Evolutionary conservation across 2,329 filamentous ascomycete genomes (phyloP), one percentile per base, ranked within the genome.

Genomic region (Exophiala dermatitidis): DNA sequence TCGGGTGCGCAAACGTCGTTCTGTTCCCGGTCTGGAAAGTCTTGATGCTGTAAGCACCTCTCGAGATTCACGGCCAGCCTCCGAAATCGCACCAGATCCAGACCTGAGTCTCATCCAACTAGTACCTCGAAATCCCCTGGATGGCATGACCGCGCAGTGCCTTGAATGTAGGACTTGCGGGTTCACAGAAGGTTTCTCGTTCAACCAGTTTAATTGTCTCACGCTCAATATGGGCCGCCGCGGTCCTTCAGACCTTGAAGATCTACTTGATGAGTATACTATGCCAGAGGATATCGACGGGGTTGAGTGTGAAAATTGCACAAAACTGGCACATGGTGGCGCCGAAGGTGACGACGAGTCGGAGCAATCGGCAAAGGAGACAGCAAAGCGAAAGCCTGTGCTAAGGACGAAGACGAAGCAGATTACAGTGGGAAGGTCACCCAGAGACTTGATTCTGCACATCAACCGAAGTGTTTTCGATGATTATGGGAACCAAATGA

Each of bases 191-290:
- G 90, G 90, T 1, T 76, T 96, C 9, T 90, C 87, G 1, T 81
- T 97, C 72, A 94, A 89, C 19, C 89, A 90, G 0, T 97, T 97
- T 75, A 96, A 93, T 66, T 96, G 90, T 65, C 74, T 97, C 44
- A 96, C 91, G 0, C 80, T 97, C 0, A 89, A 85, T 34, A 80
- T 97, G 1, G 88, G 86, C 1, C 72, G 77, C 3, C 77, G 78
- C 45, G 77, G 76, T 59, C 74, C 78, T 12, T 88, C 90, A 64
- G 80, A 89, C 56, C 72, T 97, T 0, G 82, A 83, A 53, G 84
- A 93, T 54, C 85, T 89, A 51, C 72, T 98, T 19, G 85, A 94
- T 65, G 83, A 89, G 26, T 95, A 91, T 66, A 93, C 88, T 30
- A 80, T 83, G 8, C 77, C 96, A 5, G 93, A 97, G 66, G 77